Base-by-base conservation (phyloP, 352 stramenopile genomes). In the Chrysophaeum taylorii region DNA sequence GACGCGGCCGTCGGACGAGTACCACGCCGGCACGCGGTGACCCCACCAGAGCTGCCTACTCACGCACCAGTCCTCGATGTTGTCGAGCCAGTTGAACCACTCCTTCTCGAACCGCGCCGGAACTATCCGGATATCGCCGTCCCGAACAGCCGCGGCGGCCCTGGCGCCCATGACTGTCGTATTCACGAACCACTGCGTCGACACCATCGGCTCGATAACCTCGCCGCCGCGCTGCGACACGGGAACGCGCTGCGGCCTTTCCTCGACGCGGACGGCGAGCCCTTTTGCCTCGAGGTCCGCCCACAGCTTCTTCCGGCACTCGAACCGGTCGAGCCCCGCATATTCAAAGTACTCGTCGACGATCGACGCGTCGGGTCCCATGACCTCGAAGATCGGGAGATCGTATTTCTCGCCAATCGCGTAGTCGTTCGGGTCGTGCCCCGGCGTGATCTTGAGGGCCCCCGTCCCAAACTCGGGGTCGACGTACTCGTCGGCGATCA, bases 1-100 rank as follows among this genome's bases (percentile, higher is more conserved):
- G 57, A 89, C 83, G 0, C 75, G 78, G 33, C 80, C 78, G 36
- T 87, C 85, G 39, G 82, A 91, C 70, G 97, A 78, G 73, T 95
- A 94, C 85, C 96, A 99, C 4, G 97, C 96, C 0, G 96, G 96
- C 71, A 99, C 99, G 60, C 94, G 89, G 78, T 99, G 96, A 9
- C 96, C 96, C 96, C 96, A 99, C 94, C 94, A 99, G 37, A 99
- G 80, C 80, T 99, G 96, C 68, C 96, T 86, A 36, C 91, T 98
- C 45, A 99, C 92, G 81, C 95, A 99, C 96, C 96, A 99, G 82
- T 99, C 94, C 72, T 95, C 92, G 76, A 98, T 98, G 77, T 98
- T 96, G 54, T 94, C 91, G 25, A 99, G 84, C 92, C 94, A 99
- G 68, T 93, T 92, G 75, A 94, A 76, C 84, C 86, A 93, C 69